Evolutionary conservation across 805 yeast species (phyloP), one percentile per base, ranked within the genome.

Genomic region (Candida tallmaniae): DNA sequence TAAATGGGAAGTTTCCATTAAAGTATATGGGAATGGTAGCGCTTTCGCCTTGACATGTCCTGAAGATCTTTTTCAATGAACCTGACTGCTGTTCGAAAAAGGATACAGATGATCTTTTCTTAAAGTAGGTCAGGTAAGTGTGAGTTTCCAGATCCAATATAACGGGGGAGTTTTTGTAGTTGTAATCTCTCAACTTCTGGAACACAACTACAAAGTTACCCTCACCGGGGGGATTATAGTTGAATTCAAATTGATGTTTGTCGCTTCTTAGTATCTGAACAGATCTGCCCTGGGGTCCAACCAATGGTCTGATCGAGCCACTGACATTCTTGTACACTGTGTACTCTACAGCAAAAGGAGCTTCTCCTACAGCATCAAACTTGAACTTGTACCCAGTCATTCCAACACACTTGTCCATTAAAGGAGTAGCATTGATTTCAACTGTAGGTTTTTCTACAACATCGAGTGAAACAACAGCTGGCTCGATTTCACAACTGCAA

Each of bases 351-450:
- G 70, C 70, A 60, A 83, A 93, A 1, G 97, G 97, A 0, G 95
- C 83, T 19, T 79, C 74, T 12, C 98, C 97, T 0, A 70, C 58
- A 38, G 89, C 67, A 32, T 80, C 84, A 41, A 86, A 87, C 21
- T 71, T 68, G 39, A 88, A 77, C 16, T 65, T 65, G 46, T 68
- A 76, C 0, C 97, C 98, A 6, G 87, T 80, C 29, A 88, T 86
- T 0, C 98, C 98, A 20, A 93, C 83, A 62, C 99, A 93, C 31
- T 82, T 76, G 49, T 90, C 97, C 17, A 77, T 66, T 2, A 90
- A 76, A 3, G 90, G 77, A 10, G 65, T 65, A 1, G 87, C 76
- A 2, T 45, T 29, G 11, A 76, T 66, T 2, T 51, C 50, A 13
- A 70, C 61, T 2, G 31, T 36, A 2, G 71, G 67, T 3, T 74